These are phyloP conservation scores for Leishmania gerbilli DNA, from an alignment of 208 protist species.

Conservation along the genomic window DNA sequence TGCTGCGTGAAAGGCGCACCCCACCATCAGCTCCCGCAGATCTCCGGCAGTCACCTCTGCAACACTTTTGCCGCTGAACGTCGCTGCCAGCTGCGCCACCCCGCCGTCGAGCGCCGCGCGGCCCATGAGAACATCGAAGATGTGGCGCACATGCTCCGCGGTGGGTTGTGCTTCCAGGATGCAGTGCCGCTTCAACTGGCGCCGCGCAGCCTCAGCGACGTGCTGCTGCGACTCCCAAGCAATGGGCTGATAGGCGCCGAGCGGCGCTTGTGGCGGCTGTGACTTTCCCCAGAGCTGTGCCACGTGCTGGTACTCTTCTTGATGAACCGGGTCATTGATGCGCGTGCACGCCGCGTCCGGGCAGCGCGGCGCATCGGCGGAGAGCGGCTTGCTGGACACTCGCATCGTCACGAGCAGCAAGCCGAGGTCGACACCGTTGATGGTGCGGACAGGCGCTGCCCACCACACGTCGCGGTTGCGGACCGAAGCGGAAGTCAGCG, in stretches of 20 bases:
- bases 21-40: slow-evolving; percentile 76
- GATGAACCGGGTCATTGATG: slow-evolving; percentile 85
- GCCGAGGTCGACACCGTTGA: slow-evolving; percentile 62
- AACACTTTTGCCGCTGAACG: slow-evolving; percentile 36
- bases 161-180: slow-evolving; percentile 66
- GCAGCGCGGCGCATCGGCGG: slow-evolving; percentile 52
- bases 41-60: slow-evolving; percentile 42
- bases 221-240: slow-evolving; percentile 78
- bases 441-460: slow-evolving; percentile 63
- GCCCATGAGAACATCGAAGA: slow-evolving; percentile 84
- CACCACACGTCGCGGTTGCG: slow-evolving; percentile 82
- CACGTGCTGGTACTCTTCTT: slow-evolving; percentile 70
- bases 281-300: slow-evolving; percentile 50
- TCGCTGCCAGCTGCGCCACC: slow-evolving; percentile 50
- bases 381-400: slow-evolving; percentile 54
- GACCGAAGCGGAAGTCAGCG: slow-evolving; percentile 36
- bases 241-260: slow-evolving; percentile 72
- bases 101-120: slow-evolving; percentile 42
- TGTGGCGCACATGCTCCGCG: slow-evolving; percentile 78
- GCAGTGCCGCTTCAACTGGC: slow-evolving; percentile 58
- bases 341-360: slow-evolving; percentile 41
- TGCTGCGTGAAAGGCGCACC: slow-evolving; percentile 65
- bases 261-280: slow-evolving; percentile 48
- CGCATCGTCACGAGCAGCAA: slow-evolving; percentile 65
- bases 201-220: slow-evolving; percentile 54